Conservation (phyloP, 352 stramenopile genomes). For the Pythium insidiosum region DNA sequence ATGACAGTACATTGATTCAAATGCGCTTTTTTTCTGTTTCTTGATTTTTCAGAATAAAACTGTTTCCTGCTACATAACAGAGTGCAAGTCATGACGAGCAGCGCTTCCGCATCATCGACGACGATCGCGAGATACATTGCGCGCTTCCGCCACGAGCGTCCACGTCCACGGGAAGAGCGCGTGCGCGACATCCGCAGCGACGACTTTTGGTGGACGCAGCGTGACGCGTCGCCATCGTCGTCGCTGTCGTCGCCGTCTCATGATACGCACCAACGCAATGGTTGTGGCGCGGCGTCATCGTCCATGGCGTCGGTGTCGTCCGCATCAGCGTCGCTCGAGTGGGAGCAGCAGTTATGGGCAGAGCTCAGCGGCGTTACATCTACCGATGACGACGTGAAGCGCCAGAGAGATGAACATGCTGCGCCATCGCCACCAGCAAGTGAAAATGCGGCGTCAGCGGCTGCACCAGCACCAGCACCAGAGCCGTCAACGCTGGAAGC, state of each 20-base stretch:
- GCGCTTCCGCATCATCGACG: slow-evolving; percentile 3
- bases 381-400: too few relatives aligned
- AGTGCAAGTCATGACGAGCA: not conserved
- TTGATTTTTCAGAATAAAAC: not conserved
- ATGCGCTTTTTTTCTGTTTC: too few relatives aligned
- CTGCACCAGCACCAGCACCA: too few relatives aligned
- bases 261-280: not conserved
- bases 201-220: slow-evolving; percentile 54
- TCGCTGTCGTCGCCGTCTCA: not conserved
- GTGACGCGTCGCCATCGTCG: not conserved
- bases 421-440: too few relatives aligned
- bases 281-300: too few relatives aligned
- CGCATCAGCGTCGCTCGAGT: not conserved
- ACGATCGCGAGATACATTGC: slow-evolving; percentile 70
- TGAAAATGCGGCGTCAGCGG: too few relatives aligned
- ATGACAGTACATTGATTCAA: too few relatives aligned
- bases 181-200: slow-evolving; percentile 7
- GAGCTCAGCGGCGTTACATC: too few relatives aligned
- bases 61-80: not conserved
- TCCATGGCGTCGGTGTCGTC: too few relatives aligned
- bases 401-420: too few relatives aligned
- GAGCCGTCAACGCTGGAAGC: too few relatives aligned
- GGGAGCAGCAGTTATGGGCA: too few relatives aligned
- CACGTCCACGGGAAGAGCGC: slow-evolving; percentile 34
- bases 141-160: slow-evolving; percentile 48